These are phyloP conservation scores for Flueggea neowawraea DNA, from an alignment of 441 rosid genomes.

Conservation along the genomic window DNA sequence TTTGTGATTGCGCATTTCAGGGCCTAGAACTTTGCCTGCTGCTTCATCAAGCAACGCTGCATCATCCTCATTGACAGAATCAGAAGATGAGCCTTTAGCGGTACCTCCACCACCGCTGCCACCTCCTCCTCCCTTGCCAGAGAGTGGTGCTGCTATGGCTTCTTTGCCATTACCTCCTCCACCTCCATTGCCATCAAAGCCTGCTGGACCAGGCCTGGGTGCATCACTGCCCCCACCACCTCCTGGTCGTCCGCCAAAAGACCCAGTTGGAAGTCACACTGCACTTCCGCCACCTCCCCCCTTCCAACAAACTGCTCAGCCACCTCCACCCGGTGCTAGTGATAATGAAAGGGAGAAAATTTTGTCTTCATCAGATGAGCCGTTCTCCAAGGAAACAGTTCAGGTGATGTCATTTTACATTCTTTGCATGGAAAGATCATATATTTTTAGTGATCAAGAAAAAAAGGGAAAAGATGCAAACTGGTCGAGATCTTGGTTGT, in stretches of 20 bases:
- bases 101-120: slow-evolving; percentile 64
- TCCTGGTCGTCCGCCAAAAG: slow-evolving; percentile 85
- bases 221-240: slow-evolving; percentile 79
- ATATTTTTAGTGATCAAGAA: no score
- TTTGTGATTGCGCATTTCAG: slow-evolving; percentile 33
- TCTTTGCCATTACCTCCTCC: slow-evolving; percentile 78
- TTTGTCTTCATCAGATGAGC: slow-evolving; percentile 31
- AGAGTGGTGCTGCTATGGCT: slow-evolving; percentile 34
- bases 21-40: slow-evolving; percentile 69
- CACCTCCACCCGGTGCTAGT: slow-evolving; percentile 55
- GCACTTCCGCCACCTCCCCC: slow-evolving; percentile 77
- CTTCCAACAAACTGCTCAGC: slow-evolving; percentile 49
- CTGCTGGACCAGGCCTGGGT: slow-evolving; percentile 32
- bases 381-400: slow-evolving; percentile 37
- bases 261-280: slow-evolving; percentile 42
- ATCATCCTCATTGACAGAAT: slow-evolving; percentile 49
- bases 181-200: slow-evolving; percentile 74
- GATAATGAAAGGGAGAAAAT: no score
- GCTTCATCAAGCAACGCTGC: slow-evolving; percentile 59
- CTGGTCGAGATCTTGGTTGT: no score
- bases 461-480: no score
- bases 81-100: slow-evolving; percentile 54
- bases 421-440: neutral
- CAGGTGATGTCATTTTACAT: slow-evolving; percentile 34
- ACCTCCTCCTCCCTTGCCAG: slow-evolving; percentile 76